Evolutionary conservation across 257 asterid species (phyloP).

Genomic region (Phtheirospermum japonicum): DNA sequence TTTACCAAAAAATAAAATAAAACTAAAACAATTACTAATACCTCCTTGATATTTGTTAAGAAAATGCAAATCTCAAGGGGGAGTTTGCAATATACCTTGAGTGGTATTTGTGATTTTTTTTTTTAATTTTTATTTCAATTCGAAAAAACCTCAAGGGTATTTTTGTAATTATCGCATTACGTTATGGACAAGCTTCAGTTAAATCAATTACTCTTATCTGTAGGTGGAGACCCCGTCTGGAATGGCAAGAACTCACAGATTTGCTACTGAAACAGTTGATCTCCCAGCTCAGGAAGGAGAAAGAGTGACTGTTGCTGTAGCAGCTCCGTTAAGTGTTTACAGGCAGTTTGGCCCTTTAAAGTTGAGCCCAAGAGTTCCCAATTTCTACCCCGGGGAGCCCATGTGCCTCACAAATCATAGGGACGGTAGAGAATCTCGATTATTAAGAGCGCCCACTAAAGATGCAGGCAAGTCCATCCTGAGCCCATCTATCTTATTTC

Average conservation of each 20-base stretch:
- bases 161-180: neutral
- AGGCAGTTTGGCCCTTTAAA: constrained; percentile 77
- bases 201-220: constrained; percentile 26
- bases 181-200: constrained; percentile 15
- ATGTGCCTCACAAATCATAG: constrained; percentile 82
- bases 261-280: constrained; percentile 95
- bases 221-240: constrained; percentile 95
- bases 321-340: constrained; percentile 71
- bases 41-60: neutral
- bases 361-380: constrained; percentile 73
- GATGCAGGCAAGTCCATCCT: constrained; percentile 46
- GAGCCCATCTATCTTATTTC: constrained; percentile 69
- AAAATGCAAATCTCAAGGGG: neutral
- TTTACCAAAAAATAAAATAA: too few relatives aligned
- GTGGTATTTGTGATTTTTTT: neutral
- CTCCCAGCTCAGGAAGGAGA: constrained; percentile 96
- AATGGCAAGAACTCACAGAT: constrained; percentile 82
- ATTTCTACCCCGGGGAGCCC: constrained; percentile 88
- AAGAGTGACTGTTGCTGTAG: constrained; percentile 83
- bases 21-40: too few relatives aligned
- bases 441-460: constrained; percentile 77
- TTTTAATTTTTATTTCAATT: neutral
- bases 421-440: constrained; percentile 80
- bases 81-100: too few relatives aligned
- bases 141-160: neutral